phyloP scores from a whole-genome alignment of 2,329 filamentous ascomycete genomes.

The Diaporthe citri region DNA sequence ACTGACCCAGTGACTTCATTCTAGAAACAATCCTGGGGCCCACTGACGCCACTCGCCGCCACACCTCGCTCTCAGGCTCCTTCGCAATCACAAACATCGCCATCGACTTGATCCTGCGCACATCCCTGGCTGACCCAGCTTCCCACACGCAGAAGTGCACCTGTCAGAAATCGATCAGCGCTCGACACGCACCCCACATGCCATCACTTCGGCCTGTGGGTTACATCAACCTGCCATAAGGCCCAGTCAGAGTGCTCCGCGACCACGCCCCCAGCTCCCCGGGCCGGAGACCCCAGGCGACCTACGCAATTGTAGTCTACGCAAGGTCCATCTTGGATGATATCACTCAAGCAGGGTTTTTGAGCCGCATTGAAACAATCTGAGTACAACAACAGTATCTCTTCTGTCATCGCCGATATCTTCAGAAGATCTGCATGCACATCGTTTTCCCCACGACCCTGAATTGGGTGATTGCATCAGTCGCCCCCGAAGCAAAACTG shows the following conservation, averaged over 20 bases:
- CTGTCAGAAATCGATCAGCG: constrained; percentile 27
- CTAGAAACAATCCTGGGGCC: constrained; percentile 3
- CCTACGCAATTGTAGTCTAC: not conserved
- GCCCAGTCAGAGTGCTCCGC: constrained; percentile 1
- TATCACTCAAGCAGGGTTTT: constrained; percentile 29
- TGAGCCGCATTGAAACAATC: constrained; percentile 6
- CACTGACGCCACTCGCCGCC: constrained; percentile 23
- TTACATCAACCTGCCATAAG: constrained; percentile 31
- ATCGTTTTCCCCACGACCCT: not conserved
- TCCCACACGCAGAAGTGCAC: not conserved
- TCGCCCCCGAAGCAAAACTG: not conserved
- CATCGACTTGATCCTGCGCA: not conserved
- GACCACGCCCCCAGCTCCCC: constrained; percentile 21
- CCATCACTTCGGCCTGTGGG: constrained; percentile 26
- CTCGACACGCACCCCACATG: constrained; percentile 19
- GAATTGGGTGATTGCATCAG: constrained; percentile 16
- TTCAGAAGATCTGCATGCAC: constrained; percentile 5
- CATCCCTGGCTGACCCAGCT: constrained; percentile 23
- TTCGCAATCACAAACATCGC: not conserved
- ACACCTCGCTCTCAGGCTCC: constrained; percentile 2
- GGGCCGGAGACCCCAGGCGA: constrained; percentile 24
- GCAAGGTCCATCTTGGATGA: constrained; percentile 25
- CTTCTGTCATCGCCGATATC: constrained; percentile 3
- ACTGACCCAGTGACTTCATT: constrained; percentile 35
- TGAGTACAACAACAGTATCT: not conserved